Evolutionary conservation across 2,329 filamentous ascomycete species (phyloP), one percentile per base, ranked within the genome.

Genomic region (Aspergillus sp.): DNA sequence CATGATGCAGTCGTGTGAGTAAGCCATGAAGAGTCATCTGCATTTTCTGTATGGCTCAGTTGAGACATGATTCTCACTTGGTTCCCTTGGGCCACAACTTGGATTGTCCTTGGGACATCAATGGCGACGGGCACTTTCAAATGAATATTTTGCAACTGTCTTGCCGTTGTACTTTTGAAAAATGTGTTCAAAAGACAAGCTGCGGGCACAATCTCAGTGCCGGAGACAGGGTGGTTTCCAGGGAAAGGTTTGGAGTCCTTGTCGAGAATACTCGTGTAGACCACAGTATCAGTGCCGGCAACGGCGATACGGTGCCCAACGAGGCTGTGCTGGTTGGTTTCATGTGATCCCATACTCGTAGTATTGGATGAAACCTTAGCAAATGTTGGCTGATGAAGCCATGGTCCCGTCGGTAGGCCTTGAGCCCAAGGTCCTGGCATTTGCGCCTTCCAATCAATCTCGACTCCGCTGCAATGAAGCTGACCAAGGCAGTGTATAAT

Each of bases 161-260:
- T 46, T 6, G 50, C 58, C 5, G 57, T 50, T 2, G 64, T 66
- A 1, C 62, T 68, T 19, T 62, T 51, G 10, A 61, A 41, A 40
- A 71, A 69, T 1, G 66, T 72, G 47, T 72, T 72, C 36, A 71
- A 53, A 26, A 69, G 56, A 2, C 64, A 63, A 3, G 67, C 70
- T 3, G 68, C 70, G 2, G 70, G 70, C 5, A 72, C 57, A 32
- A 73, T 72, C 45, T 73, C 68, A 2, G 67, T 67, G 5, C 66
- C 69, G 35, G 66, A 58, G 1, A 73, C 53, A 6, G 62, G 67
- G 49, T 73, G 69, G 12, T 44, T 60, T 2, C 66, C 57, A 4
- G 70, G 69, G 50, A 71, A 72, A 0, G 70, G 70, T 42, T 69
- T 71, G 0, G 48, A 61, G 10, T 59, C 56, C 5, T 67, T 53